Percentiles rank a stretch among this genome's conserved stretches.
phyloP scores from a whole-genome alignment of 176 grass and related monocot genomes.

The bread wheat (Triticum aestivum) region IWGSC_CS_RefSeq_v2.1 NC_057805.1:60667425-60667924 shows the following conservation, averaged over 20 bases:
- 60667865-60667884: conserved; percentile 77
- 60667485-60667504: not conserved
- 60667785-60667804: conserved; percentile 84
- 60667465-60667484: not conserved
- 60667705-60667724: conserved; percentile 75
- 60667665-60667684: conserved; percentile 64
- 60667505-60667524: not conserved
- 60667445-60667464: too few relatives aligned
- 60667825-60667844: conserved; percentile 51
- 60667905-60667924: not conserved
- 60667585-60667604: conserved; percentile 91
- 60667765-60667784: conserved; percentile 71
- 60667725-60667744: conserved; percentile 73
- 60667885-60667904: conserved; percentile 58
- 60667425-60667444: conserved; percentile 41
- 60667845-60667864: conserved; percentile 68
- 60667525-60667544: conserved; percentile 48
- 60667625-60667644: conserved; percentile 69
- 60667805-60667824: conserved; percentile 87
- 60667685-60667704: conserved; percentile 78
- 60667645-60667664: conserved; percentile 62
- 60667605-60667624: conserved; percentile 90
- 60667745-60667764: conserved; percentile 65
- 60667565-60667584: conserved; percentile 59
- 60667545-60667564: conserved; percentile 79